Evolutionary conservation across 2,329 filamentous ascomycete genomes (phyloP).

Genomic region (Metarhizium brunneum): DNA sequence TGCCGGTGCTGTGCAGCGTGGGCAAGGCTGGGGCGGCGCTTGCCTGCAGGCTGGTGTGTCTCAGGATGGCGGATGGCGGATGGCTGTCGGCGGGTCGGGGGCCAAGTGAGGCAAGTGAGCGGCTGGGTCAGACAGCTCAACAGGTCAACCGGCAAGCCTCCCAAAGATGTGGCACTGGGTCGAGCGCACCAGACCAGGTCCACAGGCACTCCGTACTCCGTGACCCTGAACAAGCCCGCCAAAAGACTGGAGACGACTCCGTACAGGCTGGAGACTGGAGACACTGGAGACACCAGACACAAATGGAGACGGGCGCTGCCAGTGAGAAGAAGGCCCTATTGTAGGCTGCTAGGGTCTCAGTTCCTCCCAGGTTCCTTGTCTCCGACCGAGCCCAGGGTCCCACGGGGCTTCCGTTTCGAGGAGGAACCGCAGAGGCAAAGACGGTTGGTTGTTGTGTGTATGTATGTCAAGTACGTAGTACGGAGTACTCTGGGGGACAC

Average conservation of each 20-base stretch:
- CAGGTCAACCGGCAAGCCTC: neutral
- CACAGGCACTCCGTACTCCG: constrained; percentile 2
- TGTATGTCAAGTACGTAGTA: neutral
- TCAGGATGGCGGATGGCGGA: constrained; percentile 6
- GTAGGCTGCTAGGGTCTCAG: neutral
- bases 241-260: neutral
- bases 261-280: constrained; percentile 1
- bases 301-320: neutral
- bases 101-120: neutral
- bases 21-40: constrained; percentile 9
- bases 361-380: constrained; percentile 7
- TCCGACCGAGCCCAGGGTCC: constrained; percentile 8
- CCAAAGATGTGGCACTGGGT: neutral
- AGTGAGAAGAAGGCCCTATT: constrained; percentile 3
- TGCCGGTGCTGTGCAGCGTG: neutral
- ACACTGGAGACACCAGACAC: neutral
- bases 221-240: neutral
- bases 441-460: neutral
- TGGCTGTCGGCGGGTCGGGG: constrained; percentile 8
- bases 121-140: neutral
- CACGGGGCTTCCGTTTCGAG: constrained; percentile 9
- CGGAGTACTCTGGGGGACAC: too few species aligned
- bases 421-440: constrained; percentile 6
- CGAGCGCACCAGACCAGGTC: constrained; percentile 1
- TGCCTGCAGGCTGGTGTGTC: constrained; percentile 6